A percentile compares a stretch with the other conserved stretches of the same genome.
Conservation (phyloP, 495 filamentous ascomycete species). For the Xylaria palmicola region DNA sequence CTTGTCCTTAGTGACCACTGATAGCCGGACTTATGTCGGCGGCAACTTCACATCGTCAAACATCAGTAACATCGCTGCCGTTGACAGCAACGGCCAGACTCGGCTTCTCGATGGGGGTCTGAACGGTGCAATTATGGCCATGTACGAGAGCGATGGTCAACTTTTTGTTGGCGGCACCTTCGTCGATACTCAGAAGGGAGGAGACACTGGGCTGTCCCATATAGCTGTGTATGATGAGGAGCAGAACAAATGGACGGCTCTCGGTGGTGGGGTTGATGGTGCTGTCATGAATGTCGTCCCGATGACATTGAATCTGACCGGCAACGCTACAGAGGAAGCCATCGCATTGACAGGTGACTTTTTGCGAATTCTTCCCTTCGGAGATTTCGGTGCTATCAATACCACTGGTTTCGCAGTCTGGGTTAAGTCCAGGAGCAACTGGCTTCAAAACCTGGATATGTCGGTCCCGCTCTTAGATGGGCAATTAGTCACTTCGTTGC, state of each 20-base stretch:
- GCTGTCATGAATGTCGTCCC: slow-evolving; percentile 69
- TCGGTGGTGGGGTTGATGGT: slow-evolving; percentile 87
- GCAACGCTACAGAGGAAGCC: slow-evolving; percentile 64
- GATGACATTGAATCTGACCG: slow-evolving; percentile 76
- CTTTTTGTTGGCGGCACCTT: slow-evolving; percentile 89
- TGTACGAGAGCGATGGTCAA: slow-evolving; percentile 60
- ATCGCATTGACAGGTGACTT: slow-evolving; percentile 84
- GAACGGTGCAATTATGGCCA: slow-evolving; percentile 72
- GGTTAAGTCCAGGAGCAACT: slow-evolving; percentile 87
- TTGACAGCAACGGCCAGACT: slow-evolving; percentile 61
- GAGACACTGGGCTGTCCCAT: slow-evolving; percentile 60
- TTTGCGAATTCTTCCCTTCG: slow-evolving; percentile 64
- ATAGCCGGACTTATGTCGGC: slow-evolving; percentile 67
- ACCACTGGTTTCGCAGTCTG: slow-evolving; percentile 83
- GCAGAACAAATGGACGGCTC: slow-evolving; percentile 67
- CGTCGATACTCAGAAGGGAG: slow-evolving; percentile 65
- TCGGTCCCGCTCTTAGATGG: slow-evolving; percentile 67
- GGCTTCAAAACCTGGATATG: slow-evolving; percentile 78
- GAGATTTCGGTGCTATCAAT: slow-evolving; percentile 54
- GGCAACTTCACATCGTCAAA: slow-evolving; percentile 76
- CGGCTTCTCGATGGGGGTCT: slow-evolving; percentile 68
- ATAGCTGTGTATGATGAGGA: slow-evolving; percentile 72
- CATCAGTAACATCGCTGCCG: slow-evolving; percentile 71
- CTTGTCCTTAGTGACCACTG: slow-evolving; percentile 57
- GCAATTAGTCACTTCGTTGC: slow-evolving; percentile 61